Conservation (phyloP, 768 basidiomycete genomes). For the Lanmaoa pseudosensibilis region DNA sequence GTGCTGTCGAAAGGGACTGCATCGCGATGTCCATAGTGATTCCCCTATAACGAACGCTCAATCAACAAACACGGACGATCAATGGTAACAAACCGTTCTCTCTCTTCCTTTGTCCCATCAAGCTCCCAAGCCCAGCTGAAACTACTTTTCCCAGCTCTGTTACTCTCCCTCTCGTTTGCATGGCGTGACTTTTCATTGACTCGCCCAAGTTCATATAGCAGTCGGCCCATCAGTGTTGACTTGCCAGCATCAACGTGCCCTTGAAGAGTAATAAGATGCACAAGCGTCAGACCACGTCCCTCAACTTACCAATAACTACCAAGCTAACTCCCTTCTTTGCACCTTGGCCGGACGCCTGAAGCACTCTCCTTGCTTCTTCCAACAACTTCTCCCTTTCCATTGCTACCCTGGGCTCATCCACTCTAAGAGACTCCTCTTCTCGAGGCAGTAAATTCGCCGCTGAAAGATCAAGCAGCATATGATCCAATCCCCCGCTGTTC, state of each 20-base stretch:
- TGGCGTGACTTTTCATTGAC: constrained; percentile 81
- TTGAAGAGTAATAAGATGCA: constrained; percentile 33
- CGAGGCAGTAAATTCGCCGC: constrained; percentile 63
- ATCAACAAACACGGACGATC: constrained; percentile 1
- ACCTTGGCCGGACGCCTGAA: constrained; percentile 48
- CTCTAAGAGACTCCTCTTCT: constrained; percentile 37
- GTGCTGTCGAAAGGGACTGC: constrained; percentile 70
- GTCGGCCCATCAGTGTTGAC: constrained; percentile 93
- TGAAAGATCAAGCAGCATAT: constrained; percentile 68
- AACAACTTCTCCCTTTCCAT: constrained; percentile 80
- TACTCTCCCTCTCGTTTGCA: constrained; percentile 87
- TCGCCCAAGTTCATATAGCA: constrained; percentile 89
- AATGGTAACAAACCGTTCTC: constrained; percentile 67
- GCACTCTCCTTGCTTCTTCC: constrained; percentile 65
- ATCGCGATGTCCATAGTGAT: constrained; percentile 97
- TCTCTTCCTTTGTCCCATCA: constrained; percentile 89
- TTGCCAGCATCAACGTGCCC: constrained; percentile 99
- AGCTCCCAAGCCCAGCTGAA: constrained; percentile 99
- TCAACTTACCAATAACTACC: constrained; percentile 80
- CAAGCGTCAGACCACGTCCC: neutral
- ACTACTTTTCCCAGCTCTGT: constrained; percentile 87
- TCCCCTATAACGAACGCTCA: constrained; percentile 54
- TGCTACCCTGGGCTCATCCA: constrained; percentile 57
- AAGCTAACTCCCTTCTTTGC: constrained; percentile 76
- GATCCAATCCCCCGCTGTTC: constrained; percentile 42